Evolutionary conservation across 2,329 filamentous ascomycete genomes (phyloP).

Genomic region (Ceratocystis cubensis): DNA sequence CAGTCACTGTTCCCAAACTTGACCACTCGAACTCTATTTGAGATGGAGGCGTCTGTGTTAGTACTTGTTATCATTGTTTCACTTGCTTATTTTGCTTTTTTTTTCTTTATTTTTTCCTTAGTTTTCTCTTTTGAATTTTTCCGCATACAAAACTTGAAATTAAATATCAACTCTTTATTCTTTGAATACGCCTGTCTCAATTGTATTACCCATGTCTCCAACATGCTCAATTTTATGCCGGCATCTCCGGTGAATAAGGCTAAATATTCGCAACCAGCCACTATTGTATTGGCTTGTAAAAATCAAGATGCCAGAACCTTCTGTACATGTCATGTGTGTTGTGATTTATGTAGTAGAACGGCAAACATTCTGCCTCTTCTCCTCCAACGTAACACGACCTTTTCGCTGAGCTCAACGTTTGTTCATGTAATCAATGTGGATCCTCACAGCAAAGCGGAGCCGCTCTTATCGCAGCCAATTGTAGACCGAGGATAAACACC

Average conservation of each 20-base stretch:
- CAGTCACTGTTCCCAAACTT: conserved; percentile 12
- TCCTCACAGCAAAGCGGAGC: not conserved
- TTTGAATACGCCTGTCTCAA: no score
- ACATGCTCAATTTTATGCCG: not conserved
- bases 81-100: not conserved
- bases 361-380: not conserved
- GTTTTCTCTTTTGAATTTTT: not conserved
- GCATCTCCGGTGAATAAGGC: no score
- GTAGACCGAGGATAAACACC: not conserved
- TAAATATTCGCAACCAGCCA: no score
- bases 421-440: not conserved
- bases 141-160: not conserved
- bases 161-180: not conserved
- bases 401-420: not conserved
- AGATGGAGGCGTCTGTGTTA: not conserved
- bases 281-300: no score
- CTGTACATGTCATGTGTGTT: not conserved
- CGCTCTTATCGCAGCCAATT: not conserved
- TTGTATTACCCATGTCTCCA: not conserved
- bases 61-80: not conserved
- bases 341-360: not conserved
- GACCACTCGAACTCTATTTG: not conserved
- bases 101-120: not conserved
- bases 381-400: not conserved
- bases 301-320: not conserved